phyloP scores from a whole-genome alignment of 1,139 yeast genomes.

The Candida pseudoviswanathii region DNA sequence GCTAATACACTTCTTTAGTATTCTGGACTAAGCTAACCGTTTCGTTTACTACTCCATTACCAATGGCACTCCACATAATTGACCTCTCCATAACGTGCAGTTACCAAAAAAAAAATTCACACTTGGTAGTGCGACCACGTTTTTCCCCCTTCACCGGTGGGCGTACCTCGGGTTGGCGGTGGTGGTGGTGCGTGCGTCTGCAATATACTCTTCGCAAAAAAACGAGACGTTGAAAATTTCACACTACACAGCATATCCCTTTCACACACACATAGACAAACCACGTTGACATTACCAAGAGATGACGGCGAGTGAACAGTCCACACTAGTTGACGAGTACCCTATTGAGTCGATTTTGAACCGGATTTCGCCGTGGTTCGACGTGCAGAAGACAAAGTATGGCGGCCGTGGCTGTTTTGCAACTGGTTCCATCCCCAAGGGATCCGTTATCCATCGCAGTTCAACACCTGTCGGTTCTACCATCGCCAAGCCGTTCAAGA shows the following conservation, averaged over 20 bases:
- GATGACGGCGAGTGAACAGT: slow-evolving; percentile 9
- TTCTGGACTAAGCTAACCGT: too few species aligned
- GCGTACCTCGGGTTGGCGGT: background rate
- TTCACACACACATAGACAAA: background rate
- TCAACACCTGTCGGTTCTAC: slow-evolving; percentile 48
- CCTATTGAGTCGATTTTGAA: slow-evolving; percentile 10
- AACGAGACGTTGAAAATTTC: background rate
- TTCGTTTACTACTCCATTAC: too few species aligned
- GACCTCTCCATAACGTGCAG: too few species aligned
- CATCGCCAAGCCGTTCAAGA: slow-evolving; percentile 56
- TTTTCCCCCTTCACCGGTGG: background rate
- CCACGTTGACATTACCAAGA: background rate
- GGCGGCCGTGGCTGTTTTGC: slow-evolving; percentile 75
- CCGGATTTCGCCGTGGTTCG: slow-evolving; percentile 32
- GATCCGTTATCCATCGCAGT: slow-evolving; percentile 44
- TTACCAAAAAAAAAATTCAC: background rate
- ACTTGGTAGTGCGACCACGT: slow-evolving; percentile 1
- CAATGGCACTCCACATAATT: too few species aligned
- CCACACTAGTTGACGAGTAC: slow-evolving; percentile 12
- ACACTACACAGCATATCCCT: background rate
- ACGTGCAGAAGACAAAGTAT: slow-evolving; percentile 44
- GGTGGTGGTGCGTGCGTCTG: background rate
- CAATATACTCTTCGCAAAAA: background rate
- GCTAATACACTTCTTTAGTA: too few species aligned
- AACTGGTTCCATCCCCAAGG: slow-evolving; percentile 34